Conservation (phyloP, 2,329 filamentous ascomycete species). For the Colletotrichum liriopes region DNA sequence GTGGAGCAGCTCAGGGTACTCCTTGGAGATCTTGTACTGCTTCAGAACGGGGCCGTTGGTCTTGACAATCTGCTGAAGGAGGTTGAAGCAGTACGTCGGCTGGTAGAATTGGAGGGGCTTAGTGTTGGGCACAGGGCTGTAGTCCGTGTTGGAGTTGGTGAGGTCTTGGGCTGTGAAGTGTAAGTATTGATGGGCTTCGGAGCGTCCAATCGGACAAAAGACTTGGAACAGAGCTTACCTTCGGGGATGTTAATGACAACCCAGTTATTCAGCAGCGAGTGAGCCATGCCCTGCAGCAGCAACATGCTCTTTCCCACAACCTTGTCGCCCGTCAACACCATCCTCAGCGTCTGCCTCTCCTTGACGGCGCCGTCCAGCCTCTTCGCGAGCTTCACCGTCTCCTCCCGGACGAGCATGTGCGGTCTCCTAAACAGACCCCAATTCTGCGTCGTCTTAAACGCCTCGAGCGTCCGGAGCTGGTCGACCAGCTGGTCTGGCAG, state of each 20-base stretch:
- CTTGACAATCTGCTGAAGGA: slow-evolving; percentile 80
- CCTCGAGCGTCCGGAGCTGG: slow-evolving; percentile 85
- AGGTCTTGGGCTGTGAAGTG: slow-evolving; percentile 80
- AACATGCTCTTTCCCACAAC: slow-evolving; percentile 90
- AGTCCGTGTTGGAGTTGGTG: slow-evolving; percentile 85
- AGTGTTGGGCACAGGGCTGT: slow-evolving; percentile 77
- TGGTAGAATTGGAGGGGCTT: slow-evolving; percentile 79
- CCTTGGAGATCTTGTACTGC: slow-evolving; percentile 60
- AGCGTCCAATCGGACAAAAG: neutral
- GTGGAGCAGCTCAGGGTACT: slow-evolving; percentile 68
- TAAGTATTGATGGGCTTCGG: slow-evolving; percentile 10
- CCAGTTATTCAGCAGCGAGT: slow-evolving; percentile 88
- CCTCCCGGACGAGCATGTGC: slow-evolving; percentile 81
- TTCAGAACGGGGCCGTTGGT: slow-evolving; percentile 80
- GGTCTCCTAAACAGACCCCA: slow-evolving; percentile 91
- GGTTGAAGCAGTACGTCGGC: slow-evolving; percentile 80
- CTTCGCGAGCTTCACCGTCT: slow-evolving; percentile 81
- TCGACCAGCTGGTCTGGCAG: slow-evolving; percentile 82
- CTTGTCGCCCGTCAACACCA: slow-evolving; percentile 81
- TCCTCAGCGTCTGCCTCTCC: slow-evolving; percentile 70
- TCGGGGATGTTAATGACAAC: slow-evolving; percentile 92
- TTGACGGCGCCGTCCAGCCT: slow-evolving; percentile 71
- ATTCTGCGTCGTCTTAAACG: slow-evolving; percentile 91
- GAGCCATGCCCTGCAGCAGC: slow-evolving; percentile 85
- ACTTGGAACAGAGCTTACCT: slow-evolving; percentile 68